Base-by-base conservation (phyloP, 768 basidiomycete genomes). In the Termitomyces sp. region DNA sequence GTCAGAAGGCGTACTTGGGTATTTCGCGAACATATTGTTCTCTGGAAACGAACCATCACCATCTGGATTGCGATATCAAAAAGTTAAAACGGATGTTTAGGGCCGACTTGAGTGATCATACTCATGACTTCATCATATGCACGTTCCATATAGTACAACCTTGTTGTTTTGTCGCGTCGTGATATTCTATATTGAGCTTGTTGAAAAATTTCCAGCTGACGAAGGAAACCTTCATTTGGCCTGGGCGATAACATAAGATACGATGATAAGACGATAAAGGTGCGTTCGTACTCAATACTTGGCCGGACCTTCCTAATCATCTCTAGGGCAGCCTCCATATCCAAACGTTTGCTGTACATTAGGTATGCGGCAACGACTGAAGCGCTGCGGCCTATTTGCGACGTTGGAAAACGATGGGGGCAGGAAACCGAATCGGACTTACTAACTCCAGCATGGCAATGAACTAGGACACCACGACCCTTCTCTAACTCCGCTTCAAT, bases 371-470 rank as follows among this genome's bases (percentile, higher is more conserved):
- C 87, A 7, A 90, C 88, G 50, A 96, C 86, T 2, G 91, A 89
- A 7, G 88, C 86, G 63, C 92, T 94, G 26, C 95, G 84, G 67
- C 90, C 90, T 93, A 61, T 62, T 51, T 51, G 47, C 20, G 48
- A 40, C 14, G 55, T 53, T 49, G 5, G 35, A 33, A 49, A 62
- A 43, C 26, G 4, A 26, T 28, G 50, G 53, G 18, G 23, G 4
- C 56, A 4, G 47, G 36, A 20, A 44, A 38, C 35, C 5, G 18
- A 20, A 18, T 54, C 30, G 13, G 4, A 81, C 89, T 70, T 72
- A 92, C 91, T 93, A 72, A 93, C 79, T 28, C 95, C 95, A 26
- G 91, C 93, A 59, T 91, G 88, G 68, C 95, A 96, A 71, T 97
- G 95, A 0, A 97, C 90, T 20, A 96, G 75, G 1, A 98, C 88